Conservation (phyloP, 2,329 filamentous ascomycete genomes). For the Aphanocladium album region DNA sequence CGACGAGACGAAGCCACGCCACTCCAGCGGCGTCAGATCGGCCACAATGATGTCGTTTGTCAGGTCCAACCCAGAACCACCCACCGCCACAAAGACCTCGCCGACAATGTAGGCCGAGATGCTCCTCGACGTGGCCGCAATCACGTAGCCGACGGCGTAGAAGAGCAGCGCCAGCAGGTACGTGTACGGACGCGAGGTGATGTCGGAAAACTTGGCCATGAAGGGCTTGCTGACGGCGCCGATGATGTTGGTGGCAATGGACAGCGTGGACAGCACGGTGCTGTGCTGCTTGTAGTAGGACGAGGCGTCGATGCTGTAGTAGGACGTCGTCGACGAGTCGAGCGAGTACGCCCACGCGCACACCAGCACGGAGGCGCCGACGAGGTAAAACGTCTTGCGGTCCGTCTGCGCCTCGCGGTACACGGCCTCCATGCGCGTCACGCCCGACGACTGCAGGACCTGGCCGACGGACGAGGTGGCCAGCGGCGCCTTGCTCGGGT, state of each 20-base stretch:
- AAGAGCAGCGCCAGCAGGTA: conserved; percentile 50
- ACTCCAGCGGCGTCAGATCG: conserved; percentile 50
- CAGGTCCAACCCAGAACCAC: conserved; percentile 54
- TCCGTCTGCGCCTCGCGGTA: conserved; percentile 24
- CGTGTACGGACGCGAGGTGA: conserved; percentile 58
- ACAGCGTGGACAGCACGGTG: conserved; percentile 23
- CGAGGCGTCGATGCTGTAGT: conserved; percentile 26
- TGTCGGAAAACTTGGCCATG: conserved; percentile 56
- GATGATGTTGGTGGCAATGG: conserved; percentile 31
- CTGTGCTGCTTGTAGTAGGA: conserved; percentile 26
- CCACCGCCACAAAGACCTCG: conserved; percentile 55
- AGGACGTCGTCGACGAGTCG: conserved; percentile 25
- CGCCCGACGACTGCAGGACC: conserved; percentile 21
- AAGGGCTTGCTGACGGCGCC: conserved; percentile 54
- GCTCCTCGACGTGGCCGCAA: conserved; percentile 49
- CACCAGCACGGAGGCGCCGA: conserved; percentile 25
- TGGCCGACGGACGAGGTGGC: conserved; percentile 18
- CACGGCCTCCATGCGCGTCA: conserved; percentile 27
- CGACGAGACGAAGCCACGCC: conserved; percentile 34
- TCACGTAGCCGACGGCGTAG: conserved; percentile 52
- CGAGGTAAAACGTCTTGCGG: conserved; percentile 22
- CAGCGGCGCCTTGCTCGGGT: conserved; percentile 13
- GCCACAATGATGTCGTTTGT: conserved; percentile 60
- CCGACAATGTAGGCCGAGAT: conserved; percentile 49
- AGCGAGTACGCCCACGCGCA: conserved; percentile 28